Percentiles rank a stretch among this genome's conserved stretches.
phyloP scores from a whole-genome alignment of 1,284 basidiomycete genomes.

The Sparassis latifolia region DNA sequence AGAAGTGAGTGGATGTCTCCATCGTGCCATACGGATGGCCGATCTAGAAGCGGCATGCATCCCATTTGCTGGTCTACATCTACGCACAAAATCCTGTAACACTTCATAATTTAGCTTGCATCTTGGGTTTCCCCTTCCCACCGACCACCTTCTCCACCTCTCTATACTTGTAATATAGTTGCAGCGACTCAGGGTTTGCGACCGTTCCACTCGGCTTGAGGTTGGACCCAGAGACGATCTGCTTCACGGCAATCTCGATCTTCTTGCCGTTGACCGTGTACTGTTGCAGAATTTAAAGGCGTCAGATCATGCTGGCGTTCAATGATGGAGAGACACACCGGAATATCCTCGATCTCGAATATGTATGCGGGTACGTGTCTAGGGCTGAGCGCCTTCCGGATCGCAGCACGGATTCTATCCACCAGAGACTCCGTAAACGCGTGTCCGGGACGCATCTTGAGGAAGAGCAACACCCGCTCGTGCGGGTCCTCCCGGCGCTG shows the following conservation, averaged over 20 bases:
- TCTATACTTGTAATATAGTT: conserved; percentile 56
- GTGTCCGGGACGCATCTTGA: conserved; percentile 63
- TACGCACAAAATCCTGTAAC: too few species aligned
- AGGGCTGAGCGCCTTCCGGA: conserved; percentile 61
- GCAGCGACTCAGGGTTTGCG: conserved; percentile 58
- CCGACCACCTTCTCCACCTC: conserved; percentile 32
- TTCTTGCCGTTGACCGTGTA: conserved; percentile 72
- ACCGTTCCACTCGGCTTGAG: conserved; percentile 63
- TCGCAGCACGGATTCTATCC: conserved; percentile 48
- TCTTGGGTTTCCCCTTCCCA: conserved; percentile 2
- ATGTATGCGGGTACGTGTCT: conserved; percentile 70
- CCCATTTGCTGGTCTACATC: too few species aligned
- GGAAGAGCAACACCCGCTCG: conserved; percentile 81
- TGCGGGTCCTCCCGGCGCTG: conserved; percentile 68
- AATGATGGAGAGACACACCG: conserved; percentile 35
- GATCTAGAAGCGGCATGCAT: too few species aligned
- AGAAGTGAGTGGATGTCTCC: too few species aligned
- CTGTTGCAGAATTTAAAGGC: conserved; percentile 24
- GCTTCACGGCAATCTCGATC: conserved; percentile 70
- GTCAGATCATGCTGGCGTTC: background rate
- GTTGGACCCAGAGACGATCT: conserved; percentile 58
- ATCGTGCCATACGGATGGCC: too few species aligned
- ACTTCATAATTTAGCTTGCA: conserved; percentile 21
- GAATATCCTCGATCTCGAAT: conserved; percentile 56
- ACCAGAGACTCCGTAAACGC: conserved; percentile 44